Evolutionary conservation across 148 eudicot species (phyloP).

Genomic region (Nepenthes gracilis): DNA sequence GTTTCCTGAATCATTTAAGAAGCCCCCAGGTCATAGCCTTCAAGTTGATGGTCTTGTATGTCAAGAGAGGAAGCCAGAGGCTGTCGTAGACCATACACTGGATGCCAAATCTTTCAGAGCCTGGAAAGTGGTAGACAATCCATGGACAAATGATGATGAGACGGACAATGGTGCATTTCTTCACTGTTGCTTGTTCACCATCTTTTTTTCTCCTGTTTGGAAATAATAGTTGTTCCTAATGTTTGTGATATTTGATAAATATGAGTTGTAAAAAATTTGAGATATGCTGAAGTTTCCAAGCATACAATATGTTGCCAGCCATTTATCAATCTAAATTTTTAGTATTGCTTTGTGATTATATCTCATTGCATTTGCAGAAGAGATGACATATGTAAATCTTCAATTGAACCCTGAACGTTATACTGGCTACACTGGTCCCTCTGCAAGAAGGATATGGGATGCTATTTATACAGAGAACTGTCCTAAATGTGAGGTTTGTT

Average conservation of each 20-base stretch:
- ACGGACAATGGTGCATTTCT: conserved; percentile 61
- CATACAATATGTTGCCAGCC: not conserved
- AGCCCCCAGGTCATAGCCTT: conserved; percentile 33
- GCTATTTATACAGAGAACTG: conserved; percentile 93
- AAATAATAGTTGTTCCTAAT: not conserved
- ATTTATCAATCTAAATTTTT: not conserved
- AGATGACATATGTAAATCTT: conserved; percentile 96
- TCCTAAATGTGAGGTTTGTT: conserved; percentile 60
- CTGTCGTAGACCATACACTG: conserved; percentile 72
- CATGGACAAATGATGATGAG: conserved; percentile 88
- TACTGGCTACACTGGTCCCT: conserved; percentile 86
- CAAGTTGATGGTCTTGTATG: conserved; percentile 55
- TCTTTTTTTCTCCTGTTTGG: not conserved
- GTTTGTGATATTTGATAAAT: not conserved
- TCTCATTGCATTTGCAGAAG: conserved; percentile 41
- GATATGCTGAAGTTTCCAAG: too few species aligned
- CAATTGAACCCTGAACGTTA: conserved; percentile 83
- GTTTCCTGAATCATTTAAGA: conserved; percentile 66
- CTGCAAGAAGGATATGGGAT: conserved; percentile 96
- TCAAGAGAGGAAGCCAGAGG: conserved; percentile 83
- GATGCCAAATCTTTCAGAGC: conserved; percentile 62
- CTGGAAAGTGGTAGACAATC: conserved; percentile 75
- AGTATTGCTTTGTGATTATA: not conserved
- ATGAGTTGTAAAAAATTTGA: too few species aligned
- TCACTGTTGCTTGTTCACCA: not conserved